Evolutionary conservation across 768 basidiomycete genomes (phyloP), one percentile per base, ranked within the genome.

Genomic region (Hygrocybe coccinea): DNA sequence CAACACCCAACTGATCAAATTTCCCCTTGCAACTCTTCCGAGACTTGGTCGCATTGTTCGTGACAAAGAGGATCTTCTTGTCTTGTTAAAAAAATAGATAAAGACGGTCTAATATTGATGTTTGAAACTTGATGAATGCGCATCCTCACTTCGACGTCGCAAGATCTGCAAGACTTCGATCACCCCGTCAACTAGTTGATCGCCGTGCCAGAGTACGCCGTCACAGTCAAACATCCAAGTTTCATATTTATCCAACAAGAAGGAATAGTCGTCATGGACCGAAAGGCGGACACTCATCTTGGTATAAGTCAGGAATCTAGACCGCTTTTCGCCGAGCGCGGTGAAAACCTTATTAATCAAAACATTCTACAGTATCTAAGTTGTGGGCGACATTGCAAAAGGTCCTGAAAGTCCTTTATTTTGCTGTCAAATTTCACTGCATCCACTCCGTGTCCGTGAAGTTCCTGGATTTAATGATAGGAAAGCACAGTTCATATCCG

Each of bases 171-270:
- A 76, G 17, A 91, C 90, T 44, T 92, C 82, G 39, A 82, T 71
- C 2, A 84, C 87, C 8, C 91, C 91, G 14, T 91, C 86, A 62
- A 95, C 82, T 29, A 89, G 74, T 47, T 78, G 76, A 69, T 89
- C 87, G 14, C 89, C 94, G 55, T 85, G 83, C 91, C 95, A 97
- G 34, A 97, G 77, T 19, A 97, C 95, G 12, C 94, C 95, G 66
- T 97, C 94, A 67, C 95, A 97, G 71, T 97, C 94, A 60, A 97
- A 90, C 71, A 97, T 79, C 85, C 93, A 95, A 24, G 94, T 95
- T 67, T 97, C 94, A 68, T 88, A 93, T 65, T 80, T 76, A 62
- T 81, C 75, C 60, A 86, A 59, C 25, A 86, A 64, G 14, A 69
- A 61, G 55, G 73, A 69, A 58, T 83, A 83, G 55, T 83, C 77